Conservation (phyloP, 2,329 filamentous ascomycete genomes). For the Gaeumannomyces sp. region DNA sequence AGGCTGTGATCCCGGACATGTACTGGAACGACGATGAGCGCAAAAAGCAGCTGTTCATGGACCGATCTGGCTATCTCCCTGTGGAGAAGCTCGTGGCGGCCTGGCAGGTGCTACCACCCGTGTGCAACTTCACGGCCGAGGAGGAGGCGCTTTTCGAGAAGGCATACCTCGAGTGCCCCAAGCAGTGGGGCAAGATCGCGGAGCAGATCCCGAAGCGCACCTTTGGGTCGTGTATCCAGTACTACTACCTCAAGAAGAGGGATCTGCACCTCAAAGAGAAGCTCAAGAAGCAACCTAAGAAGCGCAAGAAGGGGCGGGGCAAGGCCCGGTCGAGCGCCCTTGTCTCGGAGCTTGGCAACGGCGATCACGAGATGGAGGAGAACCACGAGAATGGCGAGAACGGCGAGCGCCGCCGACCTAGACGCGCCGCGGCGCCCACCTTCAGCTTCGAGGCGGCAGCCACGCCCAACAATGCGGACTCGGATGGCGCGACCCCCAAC, state of each 20-base stretch:
- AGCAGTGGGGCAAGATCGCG: conserved; percentile 77
- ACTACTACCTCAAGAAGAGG: conserved; percentile 78
- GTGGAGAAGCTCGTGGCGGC: conserved; percentile 61
- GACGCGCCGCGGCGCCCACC: conserved; percentile 62
- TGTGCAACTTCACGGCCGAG: conserved; percentile 68
- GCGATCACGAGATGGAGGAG: conserved; percentile 51
- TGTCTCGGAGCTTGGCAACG: conserved; percentile 59
- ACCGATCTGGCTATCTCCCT: conserved; percentile 59
- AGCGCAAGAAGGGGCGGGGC: conserved; percentile 49
- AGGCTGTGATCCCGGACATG: conserved; percentile 68
- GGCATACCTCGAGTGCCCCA: conserved; percentile 67
- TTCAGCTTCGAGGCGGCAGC: conserved; percentile 56
- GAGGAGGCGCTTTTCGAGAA: conserved; percentile 68
- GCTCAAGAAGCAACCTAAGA: conserved; percentile 57
- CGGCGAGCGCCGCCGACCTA: conserved; percentile 54
- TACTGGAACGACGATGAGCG: conserved; percentile 57
- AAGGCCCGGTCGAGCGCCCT: conserved; percentile 58
- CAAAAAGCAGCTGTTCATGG: conserved; percentile 52
- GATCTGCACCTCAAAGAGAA: conserved; percentile 71
- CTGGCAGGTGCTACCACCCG: conserved; percentile 66
- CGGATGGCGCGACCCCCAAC: conserved; percentile 50
- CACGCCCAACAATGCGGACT: conserved; percentile 36
- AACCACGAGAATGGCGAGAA: conserved; percentile 51
- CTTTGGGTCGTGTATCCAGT: conserved; percentile 76
- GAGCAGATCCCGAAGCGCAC: conserved; percentile 60